Percentiles rank a stretch among this genome's conserved stretches.
phyloP scores from a whole-genome alignment of 495 filamentous ascomycete species.

The Elaphomyces granulatus region DNA sequence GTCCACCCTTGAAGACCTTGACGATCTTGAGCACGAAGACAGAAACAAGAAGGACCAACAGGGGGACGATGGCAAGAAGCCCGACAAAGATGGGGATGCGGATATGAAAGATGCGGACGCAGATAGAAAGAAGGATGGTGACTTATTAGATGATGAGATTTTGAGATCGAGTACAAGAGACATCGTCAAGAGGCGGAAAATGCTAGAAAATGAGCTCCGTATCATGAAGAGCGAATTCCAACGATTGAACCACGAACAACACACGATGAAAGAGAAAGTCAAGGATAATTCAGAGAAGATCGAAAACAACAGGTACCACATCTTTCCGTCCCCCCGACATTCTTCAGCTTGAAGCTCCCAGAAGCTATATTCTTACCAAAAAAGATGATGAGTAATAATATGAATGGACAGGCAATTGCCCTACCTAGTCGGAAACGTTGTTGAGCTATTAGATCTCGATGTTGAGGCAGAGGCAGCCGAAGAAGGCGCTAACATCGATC shows the following conservation, averaged over 20 bases:
- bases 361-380: too few relatives aligned
- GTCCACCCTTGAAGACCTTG: conserved; percentile 80
- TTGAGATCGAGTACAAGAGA: conserved; percentile 81
- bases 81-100: conserved; percentile 49
- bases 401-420: conserved; percentile 63
- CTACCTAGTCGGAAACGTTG: conserved; percentile 96
- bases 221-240: conserved; percentile 98
- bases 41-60: conserved; percentile 61
- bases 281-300: conserved; percentile 99
- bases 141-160: conserved; percentile 81
- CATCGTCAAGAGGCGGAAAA: conserved; percentile 68
- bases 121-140: conserved; percentile 54
- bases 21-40: conserved; percentile 60
- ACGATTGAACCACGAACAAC: conserved; percentile 87
- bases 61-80: conserved; percentile 43
- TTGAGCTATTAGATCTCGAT: conserved; percentile 91
- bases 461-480: conserved; percentile 91
- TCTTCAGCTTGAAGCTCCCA: too few relatives aligned
- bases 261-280: conserved; percentile 91
- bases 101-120: conserved; percentile 82
- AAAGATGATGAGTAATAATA: too few relatives aligned
- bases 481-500: conserved; percentile 95
- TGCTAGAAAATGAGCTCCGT: conserved; percentile 91
- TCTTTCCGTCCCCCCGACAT: neutral
- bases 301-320: conserved; percentile 82